Percentiles rank a stretch among this genome's conserved stretches.
These are phyloP conservation scores for Colletotrichum chrysophilum DNA, from an alignment of 2,329 filamentous ascomycete genomes.

Conservation along the genomic window DNA sequence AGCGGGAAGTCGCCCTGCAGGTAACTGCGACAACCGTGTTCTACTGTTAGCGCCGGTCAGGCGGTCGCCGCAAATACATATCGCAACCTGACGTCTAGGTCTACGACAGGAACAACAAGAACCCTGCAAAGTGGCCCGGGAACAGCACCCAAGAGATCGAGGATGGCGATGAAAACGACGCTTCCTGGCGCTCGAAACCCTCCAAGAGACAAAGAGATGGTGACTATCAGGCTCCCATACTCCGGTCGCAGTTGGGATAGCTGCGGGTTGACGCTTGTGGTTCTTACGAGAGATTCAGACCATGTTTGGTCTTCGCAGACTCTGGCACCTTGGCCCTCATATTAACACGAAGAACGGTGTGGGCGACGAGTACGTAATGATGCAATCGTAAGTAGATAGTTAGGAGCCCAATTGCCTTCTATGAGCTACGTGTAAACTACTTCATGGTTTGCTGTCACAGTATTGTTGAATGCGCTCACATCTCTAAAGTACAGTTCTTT, in stretches of 20 bases:
- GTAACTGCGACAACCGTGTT: neutral
- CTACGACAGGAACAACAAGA: neutral
- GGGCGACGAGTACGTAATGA: neutral
- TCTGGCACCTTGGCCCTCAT: neutral
- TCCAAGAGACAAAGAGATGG: too few species aligned
- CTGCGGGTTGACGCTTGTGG: too few species aligned
- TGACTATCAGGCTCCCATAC: too few species aligned
- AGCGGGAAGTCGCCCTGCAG: neutral
- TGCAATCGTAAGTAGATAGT: neutral
- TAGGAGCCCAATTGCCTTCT: neutral
- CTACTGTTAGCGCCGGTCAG: neutral
- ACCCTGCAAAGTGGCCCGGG: neutral
- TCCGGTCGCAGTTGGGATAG: too few species aligned
- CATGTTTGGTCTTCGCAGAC: neutral
- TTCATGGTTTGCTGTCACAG: neutral
- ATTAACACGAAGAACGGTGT: neutral
- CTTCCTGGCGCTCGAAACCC: neutral
- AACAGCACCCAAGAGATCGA: neutral
- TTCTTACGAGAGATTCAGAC: too few species aligned
- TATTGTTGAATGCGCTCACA: slow-evolving; percentile 60
- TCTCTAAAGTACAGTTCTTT: slow-evolving; percentile 61
- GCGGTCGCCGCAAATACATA: neutral
- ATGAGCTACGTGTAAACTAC: neutral
- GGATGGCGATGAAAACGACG: neutral
- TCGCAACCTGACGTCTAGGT: neutral